Base-by-base conservation (phyloP, 352 stramenopile species). In the Peronospora tabacina region DNA sequence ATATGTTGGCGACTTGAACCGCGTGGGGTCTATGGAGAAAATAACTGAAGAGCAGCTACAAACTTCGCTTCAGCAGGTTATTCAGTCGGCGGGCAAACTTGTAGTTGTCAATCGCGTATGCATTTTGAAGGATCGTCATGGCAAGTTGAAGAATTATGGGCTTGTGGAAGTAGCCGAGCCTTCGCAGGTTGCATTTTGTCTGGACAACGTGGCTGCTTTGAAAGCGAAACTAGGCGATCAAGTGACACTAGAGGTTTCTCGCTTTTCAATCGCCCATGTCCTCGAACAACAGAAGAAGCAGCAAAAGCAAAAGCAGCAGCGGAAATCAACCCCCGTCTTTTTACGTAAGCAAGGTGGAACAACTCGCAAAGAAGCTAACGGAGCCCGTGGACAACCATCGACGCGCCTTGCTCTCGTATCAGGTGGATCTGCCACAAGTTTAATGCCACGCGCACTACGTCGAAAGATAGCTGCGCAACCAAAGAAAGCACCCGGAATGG, bases 71-170 rank as follows among this genome's bases (percentile, higher is more conserved):
- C 48, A 68, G 7, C 58, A 72, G 22, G 58, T 67, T 3, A 57
- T 87, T 34, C 60, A 70, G 17, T 22, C 42, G 1, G 53, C 44
- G 11, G 68, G 57, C 2, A 48, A 63, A 1, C 38, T 64, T 19
- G 63, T 72, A 12, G 63, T 72, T 15, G 59, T 85, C 12, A 71
- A 58, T 29, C 67, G 66, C 13, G 66, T 77, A 32, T 68, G 64
- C 8, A 82, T 85, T 28, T 49, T 85, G 37, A 77, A 67, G 7
- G 76, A 84, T 43, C 70, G 68, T n/a, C 63, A 69, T 17, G 72
- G 72, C 0, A 72, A 70, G n/a, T 59, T 72, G 5, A 88, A 88
- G 44, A 75, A 85, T 40, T 85, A 85, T 33, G 76, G 61, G 0
- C 68, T 88, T 2, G 68, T 88, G n/a, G 58, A 83, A 42, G 32